These are phyloP conservation scores for Phytopythium helicoides DNA, from an alignment of 352 stramenopile species.

Conservation along the genomic window DNA sequence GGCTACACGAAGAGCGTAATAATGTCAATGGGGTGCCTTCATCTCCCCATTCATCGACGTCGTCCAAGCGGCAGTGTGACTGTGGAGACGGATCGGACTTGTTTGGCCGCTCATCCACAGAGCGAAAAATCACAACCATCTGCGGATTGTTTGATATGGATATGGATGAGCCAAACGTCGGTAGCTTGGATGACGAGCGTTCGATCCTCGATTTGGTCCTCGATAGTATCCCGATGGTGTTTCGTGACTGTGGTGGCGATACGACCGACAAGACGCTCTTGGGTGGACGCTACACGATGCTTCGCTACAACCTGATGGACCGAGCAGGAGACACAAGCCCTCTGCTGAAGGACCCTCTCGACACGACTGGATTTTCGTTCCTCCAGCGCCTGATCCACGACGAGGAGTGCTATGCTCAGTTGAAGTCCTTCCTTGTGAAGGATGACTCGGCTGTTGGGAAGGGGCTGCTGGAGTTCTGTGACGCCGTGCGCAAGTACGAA, in stretches of 20 bases:
- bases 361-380: constrained; percentile 77
- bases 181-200: constrained; percentile 74
- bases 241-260: constrained; percentile 81
- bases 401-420: constrained; percentile 84
- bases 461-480: constrained; percentile 77
- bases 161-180: constrained; percentile 65
- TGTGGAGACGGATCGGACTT: constrained; percentile 3
- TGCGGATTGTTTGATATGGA: constrained; percentile 82
- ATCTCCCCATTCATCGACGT: not conserved
- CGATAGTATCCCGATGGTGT: constrained; percentile 86
- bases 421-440: constrained; percentile 74
- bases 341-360: constrained; percentile 58
- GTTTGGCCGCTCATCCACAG: constrained; percentile 1
- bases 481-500: constrained; percentile 84
- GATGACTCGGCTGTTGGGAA: constrained; percentile 53
- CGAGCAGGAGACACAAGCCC: constrained; percentile 36
- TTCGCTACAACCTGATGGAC: constrained; percentile 70
- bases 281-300: constrained; percentile 78
- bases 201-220: constrained; percentile 78
- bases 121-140: constrained; percentile 39
- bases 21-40: constrained; percentile 21
- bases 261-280: constrained; percentile 86
- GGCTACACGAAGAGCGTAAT: constrained; percentile 68
- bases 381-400: constrained; percentile 86
- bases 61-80: constrained; percentile 9